Evolutionary conservation across 352 stramenopile genomes (phyloP), one percentile per base, ranked within the genome.

Genomic region (Globisporangium viniferum): DNA sequence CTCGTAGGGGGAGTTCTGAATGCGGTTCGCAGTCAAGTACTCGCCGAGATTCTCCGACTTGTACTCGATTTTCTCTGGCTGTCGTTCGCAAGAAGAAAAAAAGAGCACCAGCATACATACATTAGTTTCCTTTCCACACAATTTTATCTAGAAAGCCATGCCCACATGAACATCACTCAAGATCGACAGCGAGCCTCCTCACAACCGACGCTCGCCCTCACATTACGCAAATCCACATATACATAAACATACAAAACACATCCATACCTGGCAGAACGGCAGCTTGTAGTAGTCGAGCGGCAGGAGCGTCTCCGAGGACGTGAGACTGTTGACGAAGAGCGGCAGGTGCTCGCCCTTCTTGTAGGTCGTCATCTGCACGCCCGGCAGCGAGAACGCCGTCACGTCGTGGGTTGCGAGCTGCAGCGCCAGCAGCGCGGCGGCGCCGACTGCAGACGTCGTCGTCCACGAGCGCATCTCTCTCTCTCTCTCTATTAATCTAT

Each of bases 11-110:
- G 97, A 99, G 77, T 97, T 99, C 81, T 99, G 95, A 71, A 99
- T 99, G 63, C 97, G 93, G 75, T 99, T 98, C 22, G 98, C 98
- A 35, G 92, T 96, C 56, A 99, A 81, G 69, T 99, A 99, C 80
- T 99, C 97, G 59, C 98, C 98, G 58, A 99, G 80, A 75, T 99
- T 99, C 79, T 99, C 98, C 60, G 93, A 98, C 54, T 98, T 98
- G 84, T 98, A 98, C 79, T 98, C 90, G 27, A 96, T 94, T 62
- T 93, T 86, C 58, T 91, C 73, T 0, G 96, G 93, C 78, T 92
- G 68, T 20, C 20, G 31, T 24, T 41, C n/a, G 69, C 24, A 57
- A 9, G 39, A 57, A n/a, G 33, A 3, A 57, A 58, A 2, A 55
- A 3, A 66, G 36, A 20, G 54, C 14, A 46, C 18, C 39, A 20